phyloP scores from a whole-genome alignment of 495 filamentous ascomycete species.

The Aspergillus affinis region DNA sequence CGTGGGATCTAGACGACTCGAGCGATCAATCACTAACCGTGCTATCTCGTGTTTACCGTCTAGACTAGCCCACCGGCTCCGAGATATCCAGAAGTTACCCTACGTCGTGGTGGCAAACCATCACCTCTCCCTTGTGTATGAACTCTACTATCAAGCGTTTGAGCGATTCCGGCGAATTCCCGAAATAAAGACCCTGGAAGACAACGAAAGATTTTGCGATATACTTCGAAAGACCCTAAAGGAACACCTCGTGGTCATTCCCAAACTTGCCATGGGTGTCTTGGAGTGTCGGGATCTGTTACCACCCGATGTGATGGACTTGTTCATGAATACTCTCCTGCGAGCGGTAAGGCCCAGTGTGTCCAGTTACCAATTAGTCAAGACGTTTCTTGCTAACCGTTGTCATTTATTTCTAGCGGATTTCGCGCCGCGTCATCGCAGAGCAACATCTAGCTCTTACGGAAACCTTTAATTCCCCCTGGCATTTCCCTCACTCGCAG shows the following conservation, averaged over 20 bases:
- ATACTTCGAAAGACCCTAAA: constrained; percentile 74
- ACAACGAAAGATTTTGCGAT: constrained; percentile 88
- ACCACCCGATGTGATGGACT: constrained; percentile 75
- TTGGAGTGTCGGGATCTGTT: constrained; percentile 82
- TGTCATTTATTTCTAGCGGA: constrained; percentile 55
- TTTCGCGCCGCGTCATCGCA: constrained; percentile 93
- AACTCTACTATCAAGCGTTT: constrained; percentile 94
- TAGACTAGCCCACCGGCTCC: constrained; percentile 87
- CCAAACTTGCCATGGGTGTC: constrained; percentile 89
- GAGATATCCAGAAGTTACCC: constrained; percentile 95
- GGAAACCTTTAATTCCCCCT: constrained; percentile 89
- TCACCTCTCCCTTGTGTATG: constrained; percentile 91
- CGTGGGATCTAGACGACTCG: constrained; percentile 1
- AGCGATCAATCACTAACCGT: neutral
- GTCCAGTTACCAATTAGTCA: neutral
- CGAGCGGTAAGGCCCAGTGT: constrained; percentile 64
- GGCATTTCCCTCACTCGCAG: constrained; percentile 84
- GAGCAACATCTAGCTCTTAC: constrained; percentile 97
- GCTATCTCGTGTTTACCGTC: neutral
- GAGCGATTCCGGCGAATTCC: constrained; percentile 80
- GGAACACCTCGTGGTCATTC: constrained; percentile 91
- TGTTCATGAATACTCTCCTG: constrained; percentile 92
- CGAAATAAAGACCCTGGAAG: constrained; percentile 80
- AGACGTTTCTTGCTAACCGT: neutral
- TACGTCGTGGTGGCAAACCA: constrained; percentile 96